These are phyloP conservation scores for Aureobasidium subglaciale DNA, from an alignment of 2,329 filamentous ascomycete genomes.

Conservation along the genomic window DNA sequence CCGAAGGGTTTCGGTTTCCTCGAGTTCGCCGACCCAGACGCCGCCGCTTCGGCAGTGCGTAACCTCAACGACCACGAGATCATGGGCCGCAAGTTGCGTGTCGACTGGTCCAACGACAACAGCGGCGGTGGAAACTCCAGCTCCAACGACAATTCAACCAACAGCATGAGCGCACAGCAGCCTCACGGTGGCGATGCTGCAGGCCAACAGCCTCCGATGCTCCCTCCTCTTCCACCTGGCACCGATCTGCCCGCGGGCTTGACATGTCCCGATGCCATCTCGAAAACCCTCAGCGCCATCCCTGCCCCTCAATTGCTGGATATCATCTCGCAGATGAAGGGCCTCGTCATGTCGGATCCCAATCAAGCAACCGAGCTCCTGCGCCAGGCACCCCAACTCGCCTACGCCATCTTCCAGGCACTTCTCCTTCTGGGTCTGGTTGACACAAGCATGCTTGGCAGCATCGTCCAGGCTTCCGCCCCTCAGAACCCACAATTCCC, in stretches of 20 bases:
- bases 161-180: slow-evolving; percentile 13
- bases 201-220: slow-evolving; percentile 42
- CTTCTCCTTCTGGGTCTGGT: slow-evolving; percentile 89
- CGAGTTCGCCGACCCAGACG: slow-evolving; percentile 87
- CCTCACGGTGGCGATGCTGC: slow-evolving; percentile 33
- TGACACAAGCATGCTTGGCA: slow-evolving; percentile 72
- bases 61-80: slow-evolving; percentile 94
- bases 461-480: slow-evolving; percentile 60
- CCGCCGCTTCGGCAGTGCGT: slow-evolving; percentile 85
- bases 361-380: slow-evolving; percentile 79
- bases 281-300: slow-evolving; percentile 77
- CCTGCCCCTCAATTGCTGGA: slow-evolving; percentile 86
- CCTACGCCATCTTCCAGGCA: slow-evolving; percentile 92
- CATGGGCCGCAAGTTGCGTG: slow-evolving; percentile 86
- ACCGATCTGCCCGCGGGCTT: slow-evolving; percentile 77
- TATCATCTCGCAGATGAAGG: slow-evolving; percentile 90
- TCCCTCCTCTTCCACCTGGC: slow-evolving; percentile 78
- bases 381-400: slow-evolving; percentile 80
- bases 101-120: slow-evolving; percentile 94
- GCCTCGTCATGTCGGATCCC: slow-evolving; percentile 73
- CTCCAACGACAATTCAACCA: slow-evolving; percentile 23
- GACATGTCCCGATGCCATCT: slow-evolving; percentile 84
- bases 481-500: slow-evolving; percentile 27
- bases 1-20: slow-evolving; percentile 97
- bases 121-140: slow-evolving; percentile 48